Evolutionary conservation across 257 asterid species (phyloP).

Genomic region (Gentiana macrophylla): DNA sequence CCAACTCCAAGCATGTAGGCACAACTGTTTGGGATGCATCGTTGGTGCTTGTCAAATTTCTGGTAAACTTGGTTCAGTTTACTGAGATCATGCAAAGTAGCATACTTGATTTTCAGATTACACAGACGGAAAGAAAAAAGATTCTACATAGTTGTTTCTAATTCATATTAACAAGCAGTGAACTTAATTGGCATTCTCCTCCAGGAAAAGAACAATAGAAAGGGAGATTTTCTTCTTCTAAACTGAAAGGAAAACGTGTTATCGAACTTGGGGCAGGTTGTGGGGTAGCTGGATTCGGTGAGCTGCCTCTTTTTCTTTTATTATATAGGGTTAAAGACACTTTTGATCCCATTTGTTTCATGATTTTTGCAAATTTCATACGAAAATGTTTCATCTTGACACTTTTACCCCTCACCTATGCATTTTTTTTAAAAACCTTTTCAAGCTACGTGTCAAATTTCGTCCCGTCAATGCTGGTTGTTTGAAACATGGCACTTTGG

Average conservation of each 20-base stretch:
- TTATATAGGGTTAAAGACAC: no score
- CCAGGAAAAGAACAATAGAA: conserved; percentile 81
- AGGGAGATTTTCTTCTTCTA: conserved; percentile 76
- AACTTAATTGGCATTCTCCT: conserved; percentile 15
- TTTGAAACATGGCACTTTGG: no score
- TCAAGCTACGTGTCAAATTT: no score
- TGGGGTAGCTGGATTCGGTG: conserved; percentile 97
- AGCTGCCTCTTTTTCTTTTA: conserved; percentile 10
- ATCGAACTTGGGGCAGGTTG: conserved; percentile 99
- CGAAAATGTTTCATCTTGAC: no score
- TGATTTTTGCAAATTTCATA: no score
- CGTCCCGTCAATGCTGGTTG: no score
- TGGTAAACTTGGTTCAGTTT: conserved; percentile 36
- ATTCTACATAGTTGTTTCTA: conserved; percentile 5
- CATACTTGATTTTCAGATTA: background rate
- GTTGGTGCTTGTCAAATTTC: conserved; percentile 86
- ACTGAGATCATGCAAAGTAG: background rate
- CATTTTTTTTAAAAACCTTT: no score
- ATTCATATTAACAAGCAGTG: conserved; percentile 7
- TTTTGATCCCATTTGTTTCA: no score
- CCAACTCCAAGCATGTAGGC: conserved; percentile 91
- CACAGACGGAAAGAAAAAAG: no score
- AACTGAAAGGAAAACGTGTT: conserved; percentile 88
- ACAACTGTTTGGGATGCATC: conserved; percentile 99
- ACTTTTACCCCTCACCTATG: no score